Evolutionary conservation across 352 stramenopile genomes (phyloP).

Genomic region (Phytophthora macrochlamydospora): DNA sequence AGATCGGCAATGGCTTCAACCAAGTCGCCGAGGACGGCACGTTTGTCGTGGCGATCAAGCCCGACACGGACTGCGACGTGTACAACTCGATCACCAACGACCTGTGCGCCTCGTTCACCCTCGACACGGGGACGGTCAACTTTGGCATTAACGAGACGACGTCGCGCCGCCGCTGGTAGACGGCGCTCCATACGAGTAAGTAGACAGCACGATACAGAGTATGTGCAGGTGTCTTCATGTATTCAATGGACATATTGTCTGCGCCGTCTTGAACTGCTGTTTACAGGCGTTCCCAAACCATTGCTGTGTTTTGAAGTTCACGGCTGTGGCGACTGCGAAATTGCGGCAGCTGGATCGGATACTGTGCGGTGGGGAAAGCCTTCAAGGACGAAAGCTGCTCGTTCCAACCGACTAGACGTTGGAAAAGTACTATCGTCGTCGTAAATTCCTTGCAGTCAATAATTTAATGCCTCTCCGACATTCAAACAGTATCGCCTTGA

Average conservation of each 20-base stretch:
- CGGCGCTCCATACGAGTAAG: not conserved
- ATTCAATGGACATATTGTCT: not conserved
- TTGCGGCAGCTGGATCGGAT: too few relatives aligned
- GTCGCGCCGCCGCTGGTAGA: constrained; percentile 17
- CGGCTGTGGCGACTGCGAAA: too few relatives aligned
- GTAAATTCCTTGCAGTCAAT: too few relatives aligned
- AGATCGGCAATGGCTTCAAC: constrained; percentile 66
- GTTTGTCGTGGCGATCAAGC: constrained; percentile 73
- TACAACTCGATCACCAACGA: constrained; percentile 48
- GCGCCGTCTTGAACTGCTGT: not conserved
- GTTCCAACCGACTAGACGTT: too few relatives aligned
- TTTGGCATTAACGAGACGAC: constrained; percentile 37
- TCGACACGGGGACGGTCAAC: constrained; percentile 31
- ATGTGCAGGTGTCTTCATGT: not conserved
- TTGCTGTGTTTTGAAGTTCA: not conserved
- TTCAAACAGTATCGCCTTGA: too few relatives aligned
- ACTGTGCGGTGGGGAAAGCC: too few relatives aligned
- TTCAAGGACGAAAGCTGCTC: too few relatives aligned
- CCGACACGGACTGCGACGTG: constrained; percentile 75
- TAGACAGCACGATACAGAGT: not conserved
- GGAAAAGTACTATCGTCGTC: too few relatives aligned
- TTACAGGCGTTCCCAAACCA: not conserved
- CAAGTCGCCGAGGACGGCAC: constrained; percentile 67
- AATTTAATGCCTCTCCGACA: too few relatives aligned
- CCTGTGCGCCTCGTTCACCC: constrained; percentile 54